Evolutionary conservation across 805 yeast genomes (phyloP), one percentile per base, ranked within the genome.

Genomic region (Yarrowia sp.): DNA sequence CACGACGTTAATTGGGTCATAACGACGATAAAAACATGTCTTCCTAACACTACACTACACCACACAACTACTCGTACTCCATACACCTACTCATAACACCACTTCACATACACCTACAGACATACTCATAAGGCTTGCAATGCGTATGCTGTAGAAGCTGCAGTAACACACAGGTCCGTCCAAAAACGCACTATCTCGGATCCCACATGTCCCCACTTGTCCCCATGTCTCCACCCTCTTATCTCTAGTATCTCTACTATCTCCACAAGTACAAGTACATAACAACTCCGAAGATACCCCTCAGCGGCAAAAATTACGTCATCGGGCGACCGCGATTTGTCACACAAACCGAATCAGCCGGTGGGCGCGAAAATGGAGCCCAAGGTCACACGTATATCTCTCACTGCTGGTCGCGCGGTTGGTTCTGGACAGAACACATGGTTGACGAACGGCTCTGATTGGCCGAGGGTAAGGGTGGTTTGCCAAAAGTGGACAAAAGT

Each of bases 271-370:
- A n/a, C n/a, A n/a, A n/a, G n/a, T n/a, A n/a, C n/a, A n/a, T n/a
- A n/a, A n/a, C n/a, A n/a, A 36, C 13, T 10, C 2, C 38, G 38
- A 2, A 44, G 19, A 24, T 17, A 38, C 53, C 40, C 13, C 55
- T 17, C 13, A 12, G 58, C 58, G 58, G 58, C 43, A 38, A 52
- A 52, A 52, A 52, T 52, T 52, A 52, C 58, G 58, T 52, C 58
- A 52, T 52, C 17, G 43, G 43, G 56, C 30, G 6, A 4, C 30
- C 30, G 30, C 30, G 30, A 7, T 17, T 52, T 38, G 38, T 10
- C 33, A 8, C 17, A 36, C 38, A 19, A 15, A 30, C 52, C n/a
- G 19, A 47, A 47, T 47, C 38, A 47, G 10, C 8, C 14, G 13
- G 36, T 7, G 13, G 12, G 13, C 44, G 13, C 44, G 14, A 12